Conservation (phyloP, 306 rosid species). For the Malus orientalis region DNA sequence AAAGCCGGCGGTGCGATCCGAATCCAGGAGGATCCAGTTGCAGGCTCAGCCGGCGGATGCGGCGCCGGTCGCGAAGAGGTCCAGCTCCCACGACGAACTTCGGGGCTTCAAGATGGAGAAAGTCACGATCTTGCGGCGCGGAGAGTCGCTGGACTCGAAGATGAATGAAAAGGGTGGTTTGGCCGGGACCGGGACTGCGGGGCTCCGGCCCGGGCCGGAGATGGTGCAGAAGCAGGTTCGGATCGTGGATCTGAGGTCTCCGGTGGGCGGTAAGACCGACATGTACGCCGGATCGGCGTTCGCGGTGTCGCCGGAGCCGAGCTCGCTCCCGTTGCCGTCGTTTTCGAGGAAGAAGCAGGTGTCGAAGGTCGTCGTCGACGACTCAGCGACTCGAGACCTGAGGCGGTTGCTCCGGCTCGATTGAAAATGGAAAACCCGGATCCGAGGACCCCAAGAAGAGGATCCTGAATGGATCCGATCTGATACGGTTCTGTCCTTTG, state of each 20-base stretch:
- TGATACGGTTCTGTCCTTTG: neutral
- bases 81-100: conserved; percentile 55
- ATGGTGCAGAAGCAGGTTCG: conserved; percentile 40
- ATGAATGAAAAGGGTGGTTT: conserved; percentile 34
- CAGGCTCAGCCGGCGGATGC: conserved; percentile 6
- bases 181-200: conserved; percentile 43
- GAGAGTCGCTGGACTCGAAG: conserved; percentile 62
- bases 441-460: neutral
- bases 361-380: conserved; percentile 38
- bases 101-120: conserved; percentile 45
- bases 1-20: conserved; percentile 32
- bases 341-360: conserved; percentile 50
- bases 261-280: conserved; percentile 15
- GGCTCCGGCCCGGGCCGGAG: conserved; percentile 51
- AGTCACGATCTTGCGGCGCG: conserved; percentile 69
- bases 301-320: conserved; percentile 71
- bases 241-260: conserved; percentile 21
- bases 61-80: conserved; percentile 16
- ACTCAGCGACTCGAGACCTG: conserved; percentile 78
- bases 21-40: conserved; percentile 22
- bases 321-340: conserved; percentile 78
- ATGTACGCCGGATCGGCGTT: conserved; percentile 89
- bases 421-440: conserved; percentile 2
- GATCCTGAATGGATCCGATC: neutral
- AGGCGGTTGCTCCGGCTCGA: conserved; percentile 81